phyloP scores from a whole-genome alignment of 352 stramenopile genomes.

The Globisporangium cylindrosporum region DNA sequence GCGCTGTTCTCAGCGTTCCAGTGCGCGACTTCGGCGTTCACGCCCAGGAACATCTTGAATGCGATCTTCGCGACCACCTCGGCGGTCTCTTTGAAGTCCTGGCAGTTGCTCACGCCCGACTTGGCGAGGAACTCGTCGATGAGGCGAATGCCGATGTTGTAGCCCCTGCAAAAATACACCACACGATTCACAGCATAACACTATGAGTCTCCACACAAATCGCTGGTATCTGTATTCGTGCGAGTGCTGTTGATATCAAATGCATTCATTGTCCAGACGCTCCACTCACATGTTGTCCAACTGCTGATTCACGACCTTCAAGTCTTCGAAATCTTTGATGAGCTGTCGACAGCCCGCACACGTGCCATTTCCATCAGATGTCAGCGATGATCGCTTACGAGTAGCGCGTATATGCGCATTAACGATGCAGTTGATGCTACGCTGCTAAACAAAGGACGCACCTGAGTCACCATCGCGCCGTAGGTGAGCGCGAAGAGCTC shows the following conservation, averaged over 20 bases:
- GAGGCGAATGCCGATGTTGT: constrained; percentile 96
- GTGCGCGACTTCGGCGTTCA: constrained; percentile 89
- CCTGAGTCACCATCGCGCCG: constrained; percentile 94
- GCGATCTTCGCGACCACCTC: constrained; percentile 95
- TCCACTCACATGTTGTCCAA: constrained; percentile 91
- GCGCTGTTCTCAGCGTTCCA: constrained; percentile 86
- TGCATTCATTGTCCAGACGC: not conserved
- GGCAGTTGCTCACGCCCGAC: constrained; percentile 75
- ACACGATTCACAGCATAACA: too few relatives aligned
- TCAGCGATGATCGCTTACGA: not conserved
- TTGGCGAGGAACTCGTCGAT: constrained; percentile 99
- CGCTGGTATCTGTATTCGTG: too few relatives aligned
- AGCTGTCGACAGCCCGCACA: constrained; percentile 43
- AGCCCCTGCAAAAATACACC: constrained; percentile 58
- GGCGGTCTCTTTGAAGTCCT: constrained; percentile 92
- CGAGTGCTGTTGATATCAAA: too few relatives aligned
- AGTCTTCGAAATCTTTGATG: constrained; percentile 95
- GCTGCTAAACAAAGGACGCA: constrained; percentile 10
- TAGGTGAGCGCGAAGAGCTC: constrained; percentile 98
- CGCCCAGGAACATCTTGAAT: constrained; percentile 98
- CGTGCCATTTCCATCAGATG: not conserved
- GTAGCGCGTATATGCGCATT: not conserved
- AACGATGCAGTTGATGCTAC: constrained; percentile 41
- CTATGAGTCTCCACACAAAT: too few relatives aligned
- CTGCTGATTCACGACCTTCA: constrained; percentile 94